Evolutionary conservation across 2,329 filamentous ascomycete species (phyloP).

Genomic region (Trichoderma citrinoviride): DNA sequence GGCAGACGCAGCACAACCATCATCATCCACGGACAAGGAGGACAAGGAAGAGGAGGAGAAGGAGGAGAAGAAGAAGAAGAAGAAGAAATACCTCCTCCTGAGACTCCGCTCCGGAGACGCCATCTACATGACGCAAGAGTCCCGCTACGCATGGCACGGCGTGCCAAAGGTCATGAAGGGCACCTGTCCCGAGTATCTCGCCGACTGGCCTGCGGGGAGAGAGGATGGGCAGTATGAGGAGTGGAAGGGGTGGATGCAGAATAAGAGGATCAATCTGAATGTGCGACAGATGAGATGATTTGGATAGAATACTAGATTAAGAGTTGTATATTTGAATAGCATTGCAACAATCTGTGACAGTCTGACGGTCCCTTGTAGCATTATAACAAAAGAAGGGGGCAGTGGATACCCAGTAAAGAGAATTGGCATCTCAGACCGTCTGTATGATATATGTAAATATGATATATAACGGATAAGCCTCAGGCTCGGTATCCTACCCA

Average conservation of each 20-base stretch:
- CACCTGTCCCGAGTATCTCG: slow-evolving; percentile 74
- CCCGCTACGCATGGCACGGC: slow-evolving; percentile 91
- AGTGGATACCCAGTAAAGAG: background rate
- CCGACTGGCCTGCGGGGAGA: slow-evolving; percentile 66
- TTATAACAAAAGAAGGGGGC: background rate
- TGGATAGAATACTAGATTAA: slow-evolving; percentile 37
- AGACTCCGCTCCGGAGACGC: slow-evolving; percentile 81
- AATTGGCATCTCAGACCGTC: background rate
- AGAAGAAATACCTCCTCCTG: slow-evolving; percentile 56
- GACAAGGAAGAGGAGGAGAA: slow-evolving; percentile 25
- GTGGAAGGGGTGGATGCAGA: slow-evolving; percentile 85
- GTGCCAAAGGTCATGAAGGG: slow-evolving; percentile 80
- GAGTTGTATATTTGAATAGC: background rate
- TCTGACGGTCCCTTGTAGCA: background rate
- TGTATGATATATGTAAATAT: background rate
- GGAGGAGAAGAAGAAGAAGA: slow-evolving; percentile 23
- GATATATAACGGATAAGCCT: background rate
- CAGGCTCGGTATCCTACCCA: too few relatives aligned
- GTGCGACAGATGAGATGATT: slow-evolving; percentile 75
- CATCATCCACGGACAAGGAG: slow-evolving; percentile 13
- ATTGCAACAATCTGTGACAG: background rate
- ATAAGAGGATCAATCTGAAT: slow-evolving; percentile 88
- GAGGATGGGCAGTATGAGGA: slow-evolving; percentile 53
- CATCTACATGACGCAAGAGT: slow-evolving; percentile 80
- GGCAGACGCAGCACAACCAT: too few relatives aligned